phyloP scores from a whole-genome alignment of 179 eudicot genomes.

The Carnegiea gigantea region DNA sequence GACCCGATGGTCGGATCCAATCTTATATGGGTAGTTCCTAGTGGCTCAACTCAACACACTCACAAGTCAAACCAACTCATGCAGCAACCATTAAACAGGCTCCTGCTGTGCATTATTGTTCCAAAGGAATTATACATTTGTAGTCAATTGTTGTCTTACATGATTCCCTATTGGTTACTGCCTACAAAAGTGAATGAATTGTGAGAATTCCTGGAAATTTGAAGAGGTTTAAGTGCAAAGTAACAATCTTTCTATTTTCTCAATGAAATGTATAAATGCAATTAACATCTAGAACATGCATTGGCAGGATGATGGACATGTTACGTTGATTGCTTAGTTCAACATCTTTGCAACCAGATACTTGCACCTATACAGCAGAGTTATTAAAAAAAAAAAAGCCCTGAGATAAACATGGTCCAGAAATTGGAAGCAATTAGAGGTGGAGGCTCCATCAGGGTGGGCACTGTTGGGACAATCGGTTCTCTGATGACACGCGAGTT shows the following conservation, averaged over 20 bases:
- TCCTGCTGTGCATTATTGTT: neutral
- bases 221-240: conserved; percentile 4
- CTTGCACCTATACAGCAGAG: neutral
- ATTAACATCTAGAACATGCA: conserved; percentile 13
- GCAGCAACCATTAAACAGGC: neutral
- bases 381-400: neutral
- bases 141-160: conserved; percentile 5
- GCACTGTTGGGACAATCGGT: conserved; percentile 74
- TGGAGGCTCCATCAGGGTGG: conserved; percentile 83
- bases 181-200: neutral
- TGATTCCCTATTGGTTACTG: neutral
- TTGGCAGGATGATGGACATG: conserved; percentile 10
- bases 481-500: conserved; percentile 70
- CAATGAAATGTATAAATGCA: neutral
- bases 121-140: neutral
- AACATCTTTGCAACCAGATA: neutral
- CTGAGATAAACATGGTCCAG: conserved; percentile 46
- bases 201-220: neutral
- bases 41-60: neutral
- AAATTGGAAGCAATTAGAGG: conserved; percentile 73
- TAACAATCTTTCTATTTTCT: neutral
- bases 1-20: neutral
- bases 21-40: neutral
- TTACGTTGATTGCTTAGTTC: conserved; percentile 14
- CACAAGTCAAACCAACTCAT: neutral